Conservation (phyloP, 1,139 yeast species). For the Yamadazyma dushanensis region DNA sequence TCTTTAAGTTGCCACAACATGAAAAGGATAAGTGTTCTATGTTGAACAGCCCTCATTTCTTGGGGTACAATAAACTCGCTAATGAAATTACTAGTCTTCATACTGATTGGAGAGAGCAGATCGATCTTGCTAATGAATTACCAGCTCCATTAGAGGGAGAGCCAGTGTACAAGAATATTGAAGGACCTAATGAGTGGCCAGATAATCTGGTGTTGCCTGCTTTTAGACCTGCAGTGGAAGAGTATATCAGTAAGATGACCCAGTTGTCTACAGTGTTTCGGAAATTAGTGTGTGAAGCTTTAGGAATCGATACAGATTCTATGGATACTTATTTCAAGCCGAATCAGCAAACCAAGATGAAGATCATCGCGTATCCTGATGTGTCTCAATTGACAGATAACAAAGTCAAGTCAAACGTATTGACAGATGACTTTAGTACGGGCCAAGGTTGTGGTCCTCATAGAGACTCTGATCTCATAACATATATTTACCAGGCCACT, state of each 20-base stretch:
- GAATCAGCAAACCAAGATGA: slow-evolving; percentile 55
- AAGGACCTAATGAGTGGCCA: slow-evolving; percentile 70
- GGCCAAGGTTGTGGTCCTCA: slow-evolving; percentile 73
- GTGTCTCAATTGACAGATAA: slow-evolving; percentile 21
- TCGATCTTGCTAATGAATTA: slow-evolving; percentile 63
- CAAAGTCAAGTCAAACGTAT: slow-evolving; percentile 25
- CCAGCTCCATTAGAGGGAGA: slow-evolving; percentile 46
- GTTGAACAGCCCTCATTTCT: slow-evolving; percentile 63
- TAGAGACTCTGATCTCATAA: slow-evolving; percentile 65
- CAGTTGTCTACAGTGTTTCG: slow-evolving; percentile 43
- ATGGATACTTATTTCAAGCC: slow-evolving; percentile 52
- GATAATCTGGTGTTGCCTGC: slow-evolving; percentile 47
- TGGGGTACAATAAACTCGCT: slow-evolving; percentile 66
- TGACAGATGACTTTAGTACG: slow-evolving; percentile 44
- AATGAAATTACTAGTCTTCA: slow-evolving; percentile 63
- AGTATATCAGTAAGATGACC: slow-evolving; percentile 51
- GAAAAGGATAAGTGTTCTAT: slow-evolving; percentile 57
- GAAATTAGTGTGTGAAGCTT: slow-evolving; percentile 52
- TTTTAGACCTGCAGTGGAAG: slow-evolving; percentile 45
- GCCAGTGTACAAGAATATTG: slow-evolving; percentile 56
- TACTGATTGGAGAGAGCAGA: slow-evolving; percentile 68
- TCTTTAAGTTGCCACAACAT: slow-evolving; percentile 53
- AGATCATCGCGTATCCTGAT: slow-evolving; percentile 54
- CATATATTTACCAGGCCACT: slow-evolving; percentile 61
- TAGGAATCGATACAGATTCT: slow-evolving; percentile 46